Base-by-base conservation (phyloP, 2,329 filamentous ascomycete species). In the Xylariaceae sp. region DNA sequence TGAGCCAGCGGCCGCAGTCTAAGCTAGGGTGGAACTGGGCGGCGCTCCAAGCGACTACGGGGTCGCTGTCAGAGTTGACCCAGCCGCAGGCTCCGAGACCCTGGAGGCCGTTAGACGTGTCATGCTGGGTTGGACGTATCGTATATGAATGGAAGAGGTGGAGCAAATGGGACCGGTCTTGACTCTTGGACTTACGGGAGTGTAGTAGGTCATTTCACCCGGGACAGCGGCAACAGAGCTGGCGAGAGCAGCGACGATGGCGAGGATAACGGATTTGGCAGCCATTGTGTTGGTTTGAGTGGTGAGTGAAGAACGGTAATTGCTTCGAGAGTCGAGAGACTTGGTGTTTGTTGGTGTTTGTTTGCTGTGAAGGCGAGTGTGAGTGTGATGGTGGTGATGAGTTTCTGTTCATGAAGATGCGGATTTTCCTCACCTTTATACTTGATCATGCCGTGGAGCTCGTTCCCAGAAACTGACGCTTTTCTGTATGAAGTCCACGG, bases 1-100 rank as follows among this genome's bases (percentile, higher is more conserved):
- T 56, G 46, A 60, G 56, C 55, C 53, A 60, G 47, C 32, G 13
- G 22, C 50, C 50, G 46, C 58, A 60, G 46, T 60, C 37, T 18
- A 52, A 47, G 10, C 58, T 55, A 8, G 52, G 49, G 30, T 47
- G 52, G 13, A 56, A 60, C 29, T 58, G 48, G 7, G 45, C 42
- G 1, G 44, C 2, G 53, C 52, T 54, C 13, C 58, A 55, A 1
- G 55, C 58, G 2, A 60, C 58, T 15, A 60, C 53, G 1, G 56
- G 29, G 2, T 49, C 43, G 37, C 45, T 46, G 39, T 53, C 49
- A 30, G 44, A 50, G 37, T 56, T 50, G 1, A 44, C 54, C 2
- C 13, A 3, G 29, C 58, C 55, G 13, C 58, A 60, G 36, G 55
- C 58, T 40, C 55, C 58, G 29, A 60, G 48, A 12, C 55, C 57